Evolutionary conservation across 2,329 filamentous ascomycete genomes (phyloP), one percentile per base, ranked within the genome.

Genomic region (Cladorrhinum sp.): DNA sequence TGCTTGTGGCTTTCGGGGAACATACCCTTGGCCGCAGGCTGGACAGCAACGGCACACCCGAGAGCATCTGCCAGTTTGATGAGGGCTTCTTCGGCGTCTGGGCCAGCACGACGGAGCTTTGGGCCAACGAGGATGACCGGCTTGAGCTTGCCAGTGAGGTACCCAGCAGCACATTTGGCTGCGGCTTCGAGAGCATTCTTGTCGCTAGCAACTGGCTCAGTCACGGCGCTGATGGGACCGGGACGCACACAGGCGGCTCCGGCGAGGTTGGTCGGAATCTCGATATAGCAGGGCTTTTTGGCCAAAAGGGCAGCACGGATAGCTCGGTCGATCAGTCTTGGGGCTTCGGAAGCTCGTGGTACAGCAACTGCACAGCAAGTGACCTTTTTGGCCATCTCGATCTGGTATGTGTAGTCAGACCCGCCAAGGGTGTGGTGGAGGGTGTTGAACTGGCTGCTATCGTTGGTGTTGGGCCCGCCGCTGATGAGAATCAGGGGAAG

Each of bases 311-410:
- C 68, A 46, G 60, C 60, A 16, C 68, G 68, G 57, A 70, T 60
- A 50, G 68, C 68, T 18, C 68, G 65, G 64, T 70, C 68, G 30
- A 70, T 70, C 24, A 69, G 60, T 6, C 67, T 56, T 33, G 68
- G 68, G 18, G 70, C 70, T 6, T 72, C 65, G 26, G 65, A 65
- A 16, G 70, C 68, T 30, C 66, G 66, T 26, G 62, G 61, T 24
- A 72, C 57, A 30, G 67, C 66, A 26, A 70, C 70, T 33, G 70
- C 70, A 46, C 67, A 71, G 62, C 69, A 71, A 16, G 70, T 71
- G 63, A 72, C 67, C 64, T 71, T 71, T 59, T 68, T 64, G 58
- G 70, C 69, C 70, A 72, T 72, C 64, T 71, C 70, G 24, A 66
- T 54, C 64, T 71, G 69, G 62, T 72, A 72, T 21, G 52, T 67